Percentiles rank a stretch among this genome's conserved stretches.
phyloP scores from a whole-genome alignment of 768 basidiomycete genomes.

The Pleurotus djamor region DNA sequence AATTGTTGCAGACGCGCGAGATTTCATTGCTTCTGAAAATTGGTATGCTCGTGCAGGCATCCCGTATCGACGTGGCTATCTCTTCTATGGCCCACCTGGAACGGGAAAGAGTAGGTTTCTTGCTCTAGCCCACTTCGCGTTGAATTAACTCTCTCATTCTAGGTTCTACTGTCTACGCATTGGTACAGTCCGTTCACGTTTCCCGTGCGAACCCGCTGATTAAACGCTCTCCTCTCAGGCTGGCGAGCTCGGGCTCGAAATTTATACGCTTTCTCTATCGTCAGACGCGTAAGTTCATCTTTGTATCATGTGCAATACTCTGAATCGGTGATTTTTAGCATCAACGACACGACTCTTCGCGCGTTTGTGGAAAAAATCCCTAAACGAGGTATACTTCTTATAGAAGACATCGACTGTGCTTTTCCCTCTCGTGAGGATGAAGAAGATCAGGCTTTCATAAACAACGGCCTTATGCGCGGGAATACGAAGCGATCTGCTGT shows the following conservation, averaged over 20 bases:
- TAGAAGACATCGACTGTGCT: slow-evolving; percentile 63
- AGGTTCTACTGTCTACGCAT: slow-evolving; percentile 55
- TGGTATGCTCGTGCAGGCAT: slow-evolving; percentile 61
- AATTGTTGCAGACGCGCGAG: slow-evolving; percentile 46
- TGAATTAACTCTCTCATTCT: too few relatives aligned
- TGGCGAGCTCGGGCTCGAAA: slow-evolving; percentile 78
- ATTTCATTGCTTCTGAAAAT: slow-evolving; percentile 51
- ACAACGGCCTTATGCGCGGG: neutral
- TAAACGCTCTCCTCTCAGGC: slow-evolving; percentile 25
- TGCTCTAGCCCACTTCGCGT: too few relatives aligned
- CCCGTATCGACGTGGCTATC: slow-evolving; percentile 54
- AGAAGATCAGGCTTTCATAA: slow-evolving; percentile 18
- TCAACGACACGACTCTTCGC: slow-evolving; percentile 49
- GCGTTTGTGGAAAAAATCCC: slow-evolving; percentile 44
- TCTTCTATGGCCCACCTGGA: slow-evolving; percentile 59
- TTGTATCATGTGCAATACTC: neutral
- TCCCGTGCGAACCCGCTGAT: neutral
- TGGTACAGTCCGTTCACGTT: slow-evolving; percentile 24
- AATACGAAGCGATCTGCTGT: slow-evolving; percentile 24
- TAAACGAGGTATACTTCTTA: slow-evolving; percentile 50
- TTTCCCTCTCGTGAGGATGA: slow-evolving; percentile 47
- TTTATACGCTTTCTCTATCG: slow-evolving; percentile 61
- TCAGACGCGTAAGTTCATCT: slow-evolving; percentile 35
- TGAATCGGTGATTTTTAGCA: slow-evolving; percentile 24
- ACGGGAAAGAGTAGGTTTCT: slow-evolving; percentile 62